Conservation (phyloP, 805 yeast species). For the Suhomyces vadensis region DNA sequence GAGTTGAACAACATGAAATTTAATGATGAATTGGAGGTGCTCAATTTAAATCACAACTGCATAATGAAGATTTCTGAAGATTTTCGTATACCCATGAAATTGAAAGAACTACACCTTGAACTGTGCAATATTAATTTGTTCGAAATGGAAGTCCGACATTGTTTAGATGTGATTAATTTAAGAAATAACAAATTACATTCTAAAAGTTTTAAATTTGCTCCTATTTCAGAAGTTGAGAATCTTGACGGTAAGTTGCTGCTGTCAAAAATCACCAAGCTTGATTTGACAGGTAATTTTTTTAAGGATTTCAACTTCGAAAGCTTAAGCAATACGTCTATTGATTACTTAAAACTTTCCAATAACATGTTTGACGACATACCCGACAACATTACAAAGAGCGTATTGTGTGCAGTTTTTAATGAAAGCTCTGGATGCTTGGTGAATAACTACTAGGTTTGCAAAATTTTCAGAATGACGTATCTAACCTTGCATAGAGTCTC, state of each 20-base stretch:
- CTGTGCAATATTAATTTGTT: slow-evolving; percentile 7
- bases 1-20: slow-evolving; percentile 3
- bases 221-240: too few relatives aligned
- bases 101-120: slow-evolving; percentile 5
- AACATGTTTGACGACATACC: slow-evolving; percentile 13
- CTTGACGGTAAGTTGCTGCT: neutral
- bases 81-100: neutral
- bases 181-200: slow-evolving; percentile 10
- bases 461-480: too few relatives aligned
- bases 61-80: slow-evolving; percentile 6
- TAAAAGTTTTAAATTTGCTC: slow-evolving; percentile 6
- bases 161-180: slow-evolving; percentile 3
- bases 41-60: slow-evolving; percentile 7
- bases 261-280: slow-evolving; percentile 1
- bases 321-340: slow-evolving; percentile 1
- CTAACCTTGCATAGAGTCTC: too few relatives aligned
- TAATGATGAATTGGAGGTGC: slow-evolving; percentile 1
- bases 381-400: neutral
- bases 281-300: slow-evolving; percentile 11
- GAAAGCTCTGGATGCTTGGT: slow-evolving; percentile 7
- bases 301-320: slow-evolving; percentile 8
- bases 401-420: slow-evolving; percentile 8
- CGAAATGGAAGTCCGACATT: neutral
- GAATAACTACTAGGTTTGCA: neutral
- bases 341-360: slow-evolving; percentile 8